Conservation (phyloP, 371 early-diverging fungal genomes). For the Apophysomyces ossiformis region DNA sequence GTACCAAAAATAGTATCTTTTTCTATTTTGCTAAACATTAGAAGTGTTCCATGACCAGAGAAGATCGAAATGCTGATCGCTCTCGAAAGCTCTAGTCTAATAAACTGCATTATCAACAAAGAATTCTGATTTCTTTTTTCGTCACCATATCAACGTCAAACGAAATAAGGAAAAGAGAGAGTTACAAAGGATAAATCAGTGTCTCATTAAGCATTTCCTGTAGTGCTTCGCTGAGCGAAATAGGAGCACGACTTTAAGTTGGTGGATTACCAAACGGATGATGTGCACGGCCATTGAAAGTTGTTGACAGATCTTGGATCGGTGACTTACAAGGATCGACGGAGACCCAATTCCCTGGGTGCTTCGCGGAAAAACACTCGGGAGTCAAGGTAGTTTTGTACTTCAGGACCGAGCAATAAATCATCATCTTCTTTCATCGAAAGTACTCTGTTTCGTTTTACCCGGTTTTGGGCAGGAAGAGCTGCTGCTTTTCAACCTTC, state of each 20-base stretch:
- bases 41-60: neutral
- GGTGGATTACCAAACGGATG: neutral
- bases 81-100: neutral
- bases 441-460: neutral
- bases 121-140: neutral
- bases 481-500: neutral
- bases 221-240: too few species aligned
- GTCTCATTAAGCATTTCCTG: too few species aligned
- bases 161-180: too few species aligned
- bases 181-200: too few species aligned
- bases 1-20: slow-evolving; percentile 6
- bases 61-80: slow-evolving; percentile 1
- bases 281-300: neutral
- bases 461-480: slow-evolving; percentile 1
- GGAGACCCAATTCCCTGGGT: slow-evolving; percentile 7
- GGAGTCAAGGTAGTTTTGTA: neutral
- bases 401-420: neutral
- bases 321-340: slow-evolving; percentile 10
- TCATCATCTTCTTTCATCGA: neutral
- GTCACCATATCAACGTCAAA: neutral
- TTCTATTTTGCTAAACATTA: neutral
- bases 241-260: too few species aligned
- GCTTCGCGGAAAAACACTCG: neutral
- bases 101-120: too few species aligned
- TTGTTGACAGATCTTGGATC: slow-evolving; percentile 1